These are phyloP conservation scores for Raddia guianensis DNA, from an alignment of 176 grass and related monocot genomes.

Conservation along the genomic window DNA sequence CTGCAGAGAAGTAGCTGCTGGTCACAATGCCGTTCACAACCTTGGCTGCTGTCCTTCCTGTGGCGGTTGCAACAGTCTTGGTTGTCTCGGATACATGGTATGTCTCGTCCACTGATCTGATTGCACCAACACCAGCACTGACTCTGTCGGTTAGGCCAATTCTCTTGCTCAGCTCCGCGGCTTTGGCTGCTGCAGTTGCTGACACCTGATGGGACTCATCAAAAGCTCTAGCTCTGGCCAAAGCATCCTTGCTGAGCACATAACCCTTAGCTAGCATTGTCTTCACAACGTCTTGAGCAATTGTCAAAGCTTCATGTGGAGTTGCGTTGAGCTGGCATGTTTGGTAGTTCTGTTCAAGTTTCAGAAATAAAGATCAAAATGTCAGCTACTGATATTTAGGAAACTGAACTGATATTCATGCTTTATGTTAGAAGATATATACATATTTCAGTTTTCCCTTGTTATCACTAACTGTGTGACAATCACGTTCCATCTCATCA, in stretches of 20 bases:
- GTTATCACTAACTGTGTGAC: conserved; percentile 3
- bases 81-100: conserved; percentile 68
- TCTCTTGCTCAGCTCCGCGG: conserved; percentile 82
- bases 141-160: conserved; percentile 82
- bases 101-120: conserved; percentile 77
- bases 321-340: conserved; percentile 68
- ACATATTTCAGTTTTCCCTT: neutral
- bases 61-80: conserved; percentile 64
- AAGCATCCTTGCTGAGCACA: conserved; percentile 82
- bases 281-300: conserved; percentile 84
- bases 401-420: conserved; percentile 6
- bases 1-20: conserved; percentile 93
- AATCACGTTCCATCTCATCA: neutral
- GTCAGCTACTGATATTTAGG: conserved; percentile 21
- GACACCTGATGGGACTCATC: conserved; percentile 79
- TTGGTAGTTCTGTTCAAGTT: conserved; percentile 54
- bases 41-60: conserved; percentile 64
- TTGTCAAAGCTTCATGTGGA: conserved; percentile 70
- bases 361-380: neutral
- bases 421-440: neutral
- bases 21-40: conserved; percentile 64
- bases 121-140: conserved; percentile 64
- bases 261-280: conserved; percentile 81
- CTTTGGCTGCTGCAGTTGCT: conserved; percentile 61
- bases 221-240: conserved; percentile 85